Evolutionary conservation across 306 rosid genomes (phyloP), one percentile per base, ranked within the genome.

Genomic region (Parietaria judaica): DNA sequence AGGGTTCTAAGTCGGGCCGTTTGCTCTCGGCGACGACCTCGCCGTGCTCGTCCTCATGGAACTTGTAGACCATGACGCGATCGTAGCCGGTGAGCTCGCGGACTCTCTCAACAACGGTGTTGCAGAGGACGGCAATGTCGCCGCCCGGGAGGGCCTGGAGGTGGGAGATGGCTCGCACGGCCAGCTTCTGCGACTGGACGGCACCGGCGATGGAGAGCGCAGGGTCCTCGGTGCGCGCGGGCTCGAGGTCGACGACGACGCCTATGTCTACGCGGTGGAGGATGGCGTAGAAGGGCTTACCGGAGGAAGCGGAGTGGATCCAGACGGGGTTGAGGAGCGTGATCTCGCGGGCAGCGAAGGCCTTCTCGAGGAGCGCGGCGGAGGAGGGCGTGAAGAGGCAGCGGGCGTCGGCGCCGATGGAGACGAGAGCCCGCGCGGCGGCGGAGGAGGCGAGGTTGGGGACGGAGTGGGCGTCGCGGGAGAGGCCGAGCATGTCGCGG

Each of bases 31-130:
- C 80, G 12, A 94, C 81, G 73, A 94, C 99, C 79, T 94, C 99
- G 9, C 99, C 99, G 39, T 94, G 99, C 59, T 88, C 99, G 72
- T 94, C 99, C 62, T 94, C 99, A n/a, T 94, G 99, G 64, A 94
- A 94, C 54, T 78, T 88, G 65, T 88, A 94, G 52, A 94, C 99
- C 99, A 94, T 94, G 11, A 94, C 99, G 54, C 99, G 76, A 61
- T 94, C 99, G 57, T 88, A 94, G 3, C 84, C 86, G 0, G 97
- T 94, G 60, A 94, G 80, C 63, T 88, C 95, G 52, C 86, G 69
- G 6, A 94, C 97, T 51, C 95, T 74, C 73, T 81, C 82, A 5
- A 94, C 99, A 6, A 88, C 99, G 23, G 97, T 64, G 16, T 86
- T 90, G 52, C 97, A 88, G 14, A 94, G 66, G 37, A 82, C 65